Conservation (phyloP, 2,329 filamentous ascomycete species). For the Seiridium cupressi region DNA sequence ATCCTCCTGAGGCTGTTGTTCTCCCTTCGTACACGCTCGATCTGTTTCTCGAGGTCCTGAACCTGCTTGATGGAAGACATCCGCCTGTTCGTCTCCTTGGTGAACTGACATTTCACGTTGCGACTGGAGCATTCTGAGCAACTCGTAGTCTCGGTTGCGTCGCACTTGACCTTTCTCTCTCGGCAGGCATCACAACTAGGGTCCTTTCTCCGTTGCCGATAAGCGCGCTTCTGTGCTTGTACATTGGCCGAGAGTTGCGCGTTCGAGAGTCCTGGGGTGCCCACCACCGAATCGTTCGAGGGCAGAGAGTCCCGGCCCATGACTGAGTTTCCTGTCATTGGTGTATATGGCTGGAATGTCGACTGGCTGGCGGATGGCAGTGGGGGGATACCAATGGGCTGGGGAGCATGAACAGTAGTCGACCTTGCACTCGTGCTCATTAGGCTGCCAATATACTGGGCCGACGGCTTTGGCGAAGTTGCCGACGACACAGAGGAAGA, state of each 20-base stretch:
- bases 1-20: constrained; percentile 71
- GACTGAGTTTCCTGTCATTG: constrained; percentile 45
- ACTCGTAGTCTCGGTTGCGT: constrained; percentile 93
- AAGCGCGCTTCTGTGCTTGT: constrained; percentile 86
- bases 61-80: constrained; percentile 99
- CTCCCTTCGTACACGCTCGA: constrained; percentile 76
- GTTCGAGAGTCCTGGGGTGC: constrained; percentile 48
- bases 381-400: constrained; percentile 52
- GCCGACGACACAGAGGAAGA: constrained; percentile 63
- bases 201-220: constrained; percentile 91
- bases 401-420: constrained; percentile 46
- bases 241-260: constrained; percentile 43
- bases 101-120: constrained; percentile 97
- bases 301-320: constrained; percentile 60
- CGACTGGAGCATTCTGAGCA: constrained; percentile 97
- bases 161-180: constrained; percentile 83
- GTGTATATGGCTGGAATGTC: constrained; percentile 52
- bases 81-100: constrained; percentile 95
- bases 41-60: constrained; percentile 92
- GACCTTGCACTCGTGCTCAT: constrained; percentile 52
- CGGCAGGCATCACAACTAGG: constrained; percentile 97
- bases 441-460: constrained; percentile 50
- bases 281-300: constrained; percentile 56
- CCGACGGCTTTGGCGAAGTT: constrained; percentile 55
- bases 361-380: constrained; percentile 44